phyloP scores from a whole-genome alignment of 805 yeast genomes.

The Candida germanica region DNA sequence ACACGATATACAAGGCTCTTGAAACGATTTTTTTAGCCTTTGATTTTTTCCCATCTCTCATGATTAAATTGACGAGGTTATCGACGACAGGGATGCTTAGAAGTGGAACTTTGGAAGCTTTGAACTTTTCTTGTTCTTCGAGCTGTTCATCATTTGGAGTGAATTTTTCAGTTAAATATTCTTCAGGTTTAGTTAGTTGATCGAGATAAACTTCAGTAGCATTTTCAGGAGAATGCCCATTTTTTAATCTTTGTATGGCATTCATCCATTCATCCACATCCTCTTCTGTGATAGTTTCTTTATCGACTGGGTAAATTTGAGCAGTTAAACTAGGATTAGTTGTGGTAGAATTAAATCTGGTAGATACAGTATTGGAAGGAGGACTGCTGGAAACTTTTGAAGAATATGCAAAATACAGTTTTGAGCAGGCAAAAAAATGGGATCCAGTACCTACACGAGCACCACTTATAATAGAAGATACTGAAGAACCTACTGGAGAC shows the following conservation, averaged over 20 bases:
- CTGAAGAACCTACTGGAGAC: too few relatives aligned
- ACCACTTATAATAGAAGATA: too few relatives aligned
- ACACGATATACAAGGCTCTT: conserved; percentile 77
- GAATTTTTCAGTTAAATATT: conserved; percentile 36
- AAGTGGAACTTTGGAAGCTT: conserved; percentile 55
- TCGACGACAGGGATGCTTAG: conserved; percentile 68
- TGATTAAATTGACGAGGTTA: conserved; percentile 78
- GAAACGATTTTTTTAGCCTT: conserved; percentile 70
- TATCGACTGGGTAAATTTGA: conserved; percentile 37
- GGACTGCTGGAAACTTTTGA: too few relatives aligned
- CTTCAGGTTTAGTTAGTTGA: conserved; percentile 37
- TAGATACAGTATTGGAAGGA: too few relatives aligned
- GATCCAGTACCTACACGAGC: too few relatives aligned
- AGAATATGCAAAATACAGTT: too few relatives aligned
- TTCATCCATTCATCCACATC: conserved; percentile 47
- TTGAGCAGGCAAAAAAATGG: too few relatives aligned
- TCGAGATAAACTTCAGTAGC: conserved; percentile 37
- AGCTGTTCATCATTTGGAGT: conserved; percentile 66
- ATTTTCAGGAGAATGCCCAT: conserved; percentile 28
- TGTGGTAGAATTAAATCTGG: too few relatives aligned
- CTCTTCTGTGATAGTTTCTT: conserved; percentile 33
- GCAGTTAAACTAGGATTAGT: conserved; percentile 1
- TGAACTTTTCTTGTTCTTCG: conserved; percentile 49
- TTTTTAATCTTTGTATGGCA: conserved; percentile 40
- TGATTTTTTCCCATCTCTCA: conserved; percentile 89